Evolutionary conservation across 176 grass and related monocot genomes (phyloP), one percentile per base, ranked within the genome.

Genomic region (Eleusine coracana): DNA sequence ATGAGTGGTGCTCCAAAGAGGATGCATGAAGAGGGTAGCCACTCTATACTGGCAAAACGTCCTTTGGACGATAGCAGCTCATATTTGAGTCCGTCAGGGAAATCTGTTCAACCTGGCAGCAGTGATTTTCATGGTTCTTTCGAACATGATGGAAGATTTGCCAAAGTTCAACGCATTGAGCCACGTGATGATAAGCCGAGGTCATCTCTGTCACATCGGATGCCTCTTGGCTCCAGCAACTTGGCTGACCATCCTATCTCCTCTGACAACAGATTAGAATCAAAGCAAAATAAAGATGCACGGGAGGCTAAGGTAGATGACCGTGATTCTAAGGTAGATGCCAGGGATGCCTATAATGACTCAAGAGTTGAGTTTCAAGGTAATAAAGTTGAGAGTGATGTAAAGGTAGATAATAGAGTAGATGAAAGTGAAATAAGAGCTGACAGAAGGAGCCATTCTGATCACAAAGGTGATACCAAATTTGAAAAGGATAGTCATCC

Each of bases 1-100:
- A 98, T 98, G 96, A 98, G 93, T 28, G 87, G 87, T 68, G 60
- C 79, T 80, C 92, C 96, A 70, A 93, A 95, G 87, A 91, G 87
- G 80, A 82, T 79, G 76, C 92, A 88, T 48, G 90, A 95, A 18
- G 96, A 95, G 41, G 89, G 84, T 42, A 63, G 90, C 73, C 91
- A 91, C 76, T 87, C 91, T 58, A 91, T 88, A 70, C 88, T 88
- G 3, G 68, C 20, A 13, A 98, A 98, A 84, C 89, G 92, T 3
- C 87, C 89, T 58, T 87, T 88, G 51, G 93, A 96, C 27, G 96
- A 93, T 42, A 78, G 82, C 69, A 54, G 74, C 68, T 75, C 85
- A 46, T 89, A 86, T 80, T 71, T 78, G 0, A 87, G 88, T 49
- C 28, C 94, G 70, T 76, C 88, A 71, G 81, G 89, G 45, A 96